These are phyloP conservation scores for Serpula lacrymans DNA, from an alignment of 768 basidiomycete species.

Conservation along the genomic window DNA sequence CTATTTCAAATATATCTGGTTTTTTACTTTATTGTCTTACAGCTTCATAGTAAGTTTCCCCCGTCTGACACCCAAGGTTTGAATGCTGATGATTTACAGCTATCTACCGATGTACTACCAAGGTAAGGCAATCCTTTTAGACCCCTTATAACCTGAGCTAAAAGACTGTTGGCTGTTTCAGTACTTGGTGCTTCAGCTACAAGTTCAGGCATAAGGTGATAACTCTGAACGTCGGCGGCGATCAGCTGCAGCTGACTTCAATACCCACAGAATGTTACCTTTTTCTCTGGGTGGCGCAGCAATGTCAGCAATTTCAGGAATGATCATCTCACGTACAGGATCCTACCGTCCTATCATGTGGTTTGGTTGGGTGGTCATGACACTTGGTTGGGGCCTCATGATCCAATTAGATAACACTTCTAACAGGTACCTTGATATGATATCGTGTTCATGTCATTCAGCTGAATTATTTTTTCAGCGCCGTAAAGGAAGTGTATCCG, in stretches of 20 bases:
- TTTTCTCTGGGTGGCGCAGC: constrained; percentile 25
- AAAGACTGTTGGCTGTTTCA: constrained; percentile 6
- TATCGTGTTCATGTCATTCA: neutral
- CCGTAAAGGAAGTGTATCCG: constrained; percentile 27
- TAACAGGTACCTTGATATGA: constrained; percentile 17
- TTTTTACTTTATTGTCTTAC: constrained; percentile 1
- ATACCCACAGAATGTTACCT: constrained; percentile 30
- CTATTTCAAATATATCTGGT: neutral
- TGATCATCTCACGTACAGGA: constrained; percentile 21
- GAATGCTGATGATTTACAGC: constrained; percentile 13
- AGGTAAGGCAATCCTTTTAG: constrained; percentile 7
- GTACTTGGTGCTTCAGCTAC: constrained; percentile 37
- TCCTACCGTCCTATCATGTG: constrained; percentile 31
- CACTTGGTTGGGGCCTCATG: constrained; percentile 35
- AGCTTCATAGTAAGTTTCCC: constrained; percentile 23
- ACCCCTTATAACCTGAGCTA: constrained; percentile 1
- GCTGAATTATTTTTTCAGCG: constrained; percentile 16
- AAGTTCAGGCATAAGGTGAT: constrained; percentile 26
- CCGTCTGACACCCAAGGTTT: neutral
- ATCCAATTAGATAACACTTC: constrained; percentile 31
- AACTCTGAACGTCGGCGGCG: neutral
- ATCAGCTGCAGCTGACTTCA: neutral
- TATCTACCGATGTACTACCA: constrained; percentile 43
- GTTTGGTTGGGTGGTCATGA: constrained; percentile 25
- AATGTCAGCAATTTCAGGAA: constrained; percentile 18